A percentile compares a stretch with the other conserved stretches of the same genome.
phyloP scores from a whole-genome alignment of 2,329 filamentous ascomycete genomes.

The Thelonectria rubi region DNA sequence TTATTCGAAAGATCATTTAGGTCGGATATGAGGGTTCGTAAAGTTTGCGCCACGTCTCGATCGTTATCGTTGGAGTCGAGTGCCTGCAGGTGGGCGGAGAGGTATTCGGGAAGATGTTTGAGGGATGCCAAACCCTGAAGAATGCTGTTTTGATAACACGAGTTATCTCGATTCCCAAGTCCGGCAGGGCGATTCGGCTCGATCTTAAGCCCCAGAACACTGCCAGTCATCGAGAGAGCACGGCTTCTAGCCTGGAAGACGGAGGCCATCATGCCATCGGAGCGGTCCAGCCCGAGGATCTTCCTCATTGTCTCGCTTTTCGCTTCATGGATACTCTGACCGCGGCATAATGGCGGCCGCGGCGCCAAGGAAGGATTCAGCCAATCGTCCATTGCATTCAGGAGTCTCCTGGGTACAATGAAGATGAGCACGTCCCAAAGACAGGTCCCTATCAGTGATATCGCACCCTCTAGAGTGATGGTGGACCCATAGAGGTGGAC shows the following conservation, averaged over 20 bases:
- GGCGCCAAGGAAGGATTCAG: slow-evolving; percentile 58
- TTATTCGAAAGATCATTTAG: slow-evolving; percentile 76
- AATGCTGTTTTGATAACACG: slow-evolving; percentile 97
- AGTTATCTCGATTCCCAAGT: slow-evolving; percentile 91
- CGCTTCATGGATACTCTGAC: slow-evolving; percentile 57
- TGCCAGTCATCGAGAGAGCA: slow-evolving; percentile 62
- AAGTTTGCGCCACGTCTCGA: slow-evolving; percentile 54
- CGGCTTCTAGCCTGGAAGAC: slow-evolving; percentile 67
- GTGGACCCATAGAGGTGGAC: slow-evolving; percentile 49
- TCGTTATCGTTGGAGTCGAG: slow-evolving; percentile 41
- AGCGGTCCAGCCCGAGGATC: slow-evolving; percentile 67
- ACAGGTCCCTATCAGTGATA: slow-evolving; percentile 50
- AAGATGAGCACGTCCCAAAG: slow-evolving; percentile 70
- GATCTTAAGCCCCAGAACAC: slow-evolving; percentile 50
- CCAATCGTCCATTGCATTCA: slow-evolving; percentile 67
- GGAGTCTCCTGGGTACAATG: slow-evolving; percentile 62
- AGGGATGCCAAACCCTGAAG: slow-evolving; percentile 86
- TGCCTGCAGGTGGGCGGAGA: slow-evolving; percentile 57
- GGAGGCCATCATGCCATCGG: slow-evolving; percentile 62
- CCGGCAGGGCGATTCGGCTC: slow-evolving; percentile 66
- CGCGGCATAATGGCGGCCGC: slow-evolving; percentile 49
- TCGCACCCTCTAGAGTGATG: slow-evolving; percentile 41
- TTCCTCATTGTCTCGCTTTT: slow-evolving; percentile 73
- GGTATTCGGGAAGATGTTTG: slow-evolving; percentile 72
- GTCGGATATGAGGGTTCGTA: slow-evolving; percentile 73